Conservation (phyloP, 2,329 filamentous ascomycete species). For the Geosmithia flava region DNA sequence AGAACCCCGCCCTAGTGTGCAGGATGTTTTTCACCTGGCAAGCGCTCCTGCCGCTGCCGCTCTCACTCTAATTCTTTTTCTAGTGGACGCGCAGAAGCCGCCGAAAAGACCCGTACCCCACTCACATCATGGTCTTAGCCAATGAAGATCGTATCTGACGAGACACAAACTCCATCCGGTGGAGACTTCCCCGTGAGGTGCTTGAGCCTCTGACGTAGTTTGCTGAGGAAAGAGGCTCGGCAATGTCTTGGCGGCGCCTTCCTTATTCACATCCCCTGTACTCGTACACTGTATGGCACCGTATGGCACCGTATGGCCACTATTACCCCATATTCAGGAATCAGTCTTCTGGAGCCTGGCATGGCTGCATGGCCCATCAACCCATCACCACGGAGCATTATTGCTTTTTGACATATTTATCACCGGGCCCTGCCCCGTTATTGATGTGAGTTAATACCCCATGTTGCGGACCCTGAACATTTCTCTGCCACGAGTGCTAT, state of each 20-base stretch:
- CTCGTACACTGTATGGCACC: neutral
- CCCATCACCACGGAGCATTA: neutral
- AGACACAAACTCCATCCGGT: neutral
- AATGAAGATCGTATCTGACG: neutral
- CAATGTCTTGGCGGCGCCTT: neutral
- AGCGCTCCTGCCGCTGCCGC: neutral
- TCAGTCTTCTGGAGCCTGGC: too few relatives aligned
- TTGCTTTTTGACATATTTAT: neutral
- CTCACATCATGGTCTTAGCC: neutral
- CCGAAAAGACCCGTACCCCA: neutral
- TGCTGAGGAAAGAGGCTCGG: neutral
- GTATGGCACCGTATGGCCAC: neutral
- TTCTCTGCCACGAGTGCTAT: neutral
- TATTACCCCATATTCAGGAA: neutral
- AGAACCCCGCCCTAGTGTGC: neutral
- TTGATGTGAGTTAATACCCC: neutral
- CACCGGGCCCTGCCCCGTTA: neutral
- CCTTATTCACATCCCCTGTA: neutral
- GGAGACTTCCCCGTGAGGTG: neutral
- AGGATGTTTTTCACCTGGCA: neutral
- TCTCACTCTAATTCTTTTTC: neutral
- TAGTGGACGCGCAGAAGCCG: neutral
- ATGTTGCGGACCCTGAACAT: too few relatives aligned
- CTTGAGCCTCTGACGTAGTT: neutral
- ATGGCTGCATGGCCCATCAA: neutral